A percentile compares a stretch with the other conserved stretches of the same genome.
Evolutionary conservation across 2,329 filamentous ascomycete species (phyloP).

Genomic region (Trichoderma lentiforme): DNA sequence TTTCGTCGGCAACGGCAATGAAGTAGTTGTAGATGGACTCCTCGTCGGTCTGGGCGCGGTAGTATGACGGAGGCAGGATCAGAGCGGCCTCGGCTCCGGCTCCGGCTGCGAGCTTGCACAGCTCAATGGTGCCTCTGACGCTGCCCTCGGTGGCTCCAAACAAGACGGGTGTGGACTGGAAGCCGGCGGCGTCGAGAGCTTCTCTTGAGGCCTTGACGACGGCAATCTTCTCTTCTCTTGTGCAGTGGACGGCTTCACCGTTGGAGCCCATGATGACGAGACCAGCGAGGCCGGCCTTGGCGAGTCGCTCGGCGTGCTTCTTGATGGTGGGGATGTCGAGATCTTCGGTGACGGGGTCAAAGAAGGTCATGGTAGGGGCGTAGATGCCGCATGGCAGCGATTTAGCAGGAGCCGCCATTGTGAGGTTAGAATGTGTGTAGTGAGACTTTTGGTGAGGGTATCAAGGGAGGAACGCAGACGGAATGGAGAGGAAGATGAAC

Average conservation of each 20-base stretch:
- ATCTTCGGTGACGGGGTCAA: conserved; percentile 78
- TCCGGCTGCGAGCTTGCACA: conserved; percentile 62
- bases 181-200: conserved; percentile 78
- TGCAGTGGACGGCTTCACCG: conserved; percentile 83
- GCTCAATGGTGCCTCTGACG: conserved; percentile 74
- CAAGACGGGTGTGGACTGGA: conserved; percentile 72
- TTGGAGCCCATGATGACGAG: conserved; percentile 88
- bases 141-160: conserved; percentile 79
- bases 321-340: conserved; percentile 77
- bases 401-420: conserved; percentile 35
- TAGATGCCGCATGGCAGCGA: conserved; percentile 79
- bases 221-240: conserved; percentile 69
- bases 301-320: conserved; percentile 75
- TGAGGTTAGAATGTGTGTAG: not conserved
- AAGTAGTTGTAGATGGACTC: conserved; percentile 71
- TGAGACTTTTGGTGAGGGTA: not conserved
- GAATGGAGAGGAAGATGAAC: not conserved
- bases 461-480: not conserved
- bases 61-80: conserved; percentile 79
- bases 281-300: conserved; percentile 72
- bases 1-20: conserved; percentile 69
- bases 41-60: conserved; percentile 72
- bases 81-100: conserved; percentile 79
- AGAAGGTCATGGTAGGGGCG: conserved; percentile 88
- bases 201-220: conserved; percentile 76